Base-by-base conservation (phyloP, 257 asterid genomes). In the Salvia rosmarinus region DNA sequence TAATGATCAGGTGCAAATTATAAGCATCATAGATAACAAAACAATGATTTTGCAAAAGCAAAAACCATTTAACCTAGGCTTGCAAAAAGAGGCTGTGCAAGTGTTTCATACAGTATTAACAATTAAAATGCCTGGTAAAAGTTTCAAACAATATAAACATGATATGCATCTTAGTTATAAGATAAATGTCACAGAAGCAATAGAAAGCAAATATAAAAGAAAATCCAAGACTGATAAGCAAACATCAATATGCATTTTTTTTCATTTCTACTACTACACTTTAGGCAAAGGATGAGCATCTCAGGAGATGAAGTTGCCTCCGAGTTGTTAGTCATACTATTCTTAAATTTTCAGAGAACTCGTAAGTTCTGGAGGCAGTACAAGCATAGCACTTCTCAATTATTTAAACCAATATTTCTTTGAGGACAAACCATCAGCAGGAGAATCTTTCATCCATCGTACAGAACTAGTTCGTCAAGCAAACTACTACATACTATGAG, bases 1-100 rank as follows among this genome's bases (percentile, higher is more conserved):
- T 37, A 75, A 58, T 6, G 8, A 16, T 74, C 44, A 74, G 78
- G 52, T 21, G 66, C 56, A 72, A 71, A 40, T 52, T 28, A 77
- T 47, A n/a, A 54, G n/a, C 28, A 54, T 60, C 19, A 71, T 43
- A 72, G 14, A 70, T 8, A 19, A 42, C 40, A 43, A 68, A 39
- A 49, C 47, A 30, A 20, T 7, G 13, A 51, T 9, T n/a, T 52
- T 7, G 40, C 64, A 51, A 3, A 35, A 59, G 54, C 52, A 40
- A 23, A 23, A 56, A 1, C 19, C 35, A 20, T 37, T 37, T 4
- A 39, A 39, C 16, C 9, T 62, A 19, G n/a, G n/a, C n/a, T n/a
- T n/a, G n/a, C n/a, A n/a, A n/a, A n/a, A n/a, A 19, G 28, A 61
- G 16, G 39, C 25, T 61, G 51, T 25, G 30, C 47, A 35, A 3